Evolutionary conservation across 179 eudicot genomes (phyloP), one percentile per base, ranked within the genome.

Genomic region (Silene coronaria): DNA sequence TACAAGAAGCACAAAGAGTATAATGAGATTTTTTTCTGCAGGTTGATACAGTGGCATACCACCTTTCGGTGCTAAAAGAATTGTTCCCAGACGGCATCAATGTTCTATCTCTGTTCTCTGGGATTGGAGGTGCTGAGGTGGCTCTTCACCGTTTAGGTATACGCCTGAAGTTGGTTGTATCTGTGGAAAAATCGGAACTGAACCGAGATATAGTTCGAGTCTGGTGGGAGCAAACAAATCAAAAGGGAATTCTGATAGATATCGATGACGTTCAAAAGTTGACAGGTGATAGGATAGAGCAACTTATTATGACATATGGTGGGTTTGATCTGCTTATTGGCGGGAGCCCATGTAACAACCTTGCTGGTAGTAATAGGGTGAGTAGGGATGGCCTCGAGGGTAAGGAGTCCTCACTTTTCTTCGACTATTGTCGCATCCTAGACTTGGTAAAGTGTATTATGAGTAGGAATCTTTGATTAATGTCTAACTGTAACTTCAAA

Each of bases 1-100:
- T 45, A 45, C 16, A 45, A 45, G 51, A 45, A 45, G 51, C 12
- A 1, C 51, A 45, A 11, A 10, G 51, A 45, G 63, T 59, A 60
- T 12, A 55, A 16, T 55, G 59, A 55, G 19, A n/a, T 60, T 8
- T 60, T 21, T 60, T 12, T 17, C 62, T 55, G 7, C 75, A 92
- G 97, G 90, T 92, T 12, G 96, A 92, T 73, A 92, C 97, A 0
- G 96, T 92, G 53, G 97, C 97, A 3, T 92, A 92, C 77, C 97
- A 92, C 73, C 81, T 92, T 12, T 92, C 97, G 0, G 96, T 88
- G 2, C 59, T 92, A 46, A 92, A 85, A 78, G 85, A 82, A 23
- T 23, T 88, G 34, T 91, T 78, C 73, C 94, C 91, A 0, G 66
- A 78, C 42, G 97, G 97, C 16, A 77, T 92, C 6, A 91, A 85